Evolutionary conservation across 1,139 yeast genomes (phyloP).

Genomic region (Geotrichum macrosporum): DNA sequence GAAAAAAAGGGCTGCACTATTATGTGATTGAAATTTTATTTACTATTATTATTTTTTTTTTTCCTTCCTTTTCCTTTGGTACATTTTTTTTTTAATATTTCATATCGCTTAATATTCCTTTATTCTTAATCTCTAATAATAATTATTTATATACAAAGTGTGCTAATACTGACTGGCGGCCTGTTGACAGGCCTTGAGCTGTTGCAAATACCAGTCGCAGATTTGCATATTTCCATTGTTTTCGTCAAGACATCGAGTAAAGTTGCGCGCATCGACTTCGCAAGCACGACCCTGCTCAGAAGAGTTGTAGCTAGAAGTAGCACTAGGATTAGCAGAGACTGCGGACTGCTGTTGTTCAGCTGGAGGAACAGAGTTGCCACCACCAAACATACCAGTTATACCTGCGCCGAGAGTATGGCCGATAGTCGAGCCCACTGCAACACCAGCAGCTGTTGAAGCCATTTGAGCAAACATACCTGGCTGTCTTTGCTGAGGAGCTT

Average conservation of each 20-base stretch:
- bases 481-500: constrained; percentile 50
- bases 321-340: constrained; percentile 30
- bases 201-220: constrained; percentile 95
- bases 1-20: constrained; percentile 52
- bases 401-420: constrained; percentile 98
- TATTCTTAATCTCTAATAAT: no score
- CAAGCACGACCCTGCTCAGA: constrained; percentile 53
- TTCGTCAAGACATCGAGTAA: constrained; percentile 92
- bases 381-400: constrained; percentile 81
- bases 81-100: constrained; percentile 3
- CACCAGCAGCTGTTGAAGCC: constrained; percentile 99
- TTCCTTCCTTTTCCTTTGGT: constrained; percentile 12
- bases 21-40: constrained; percentile 45
- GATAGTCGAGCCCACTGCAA: constrained; percentile 94
- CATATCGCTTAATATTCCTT: background rate
- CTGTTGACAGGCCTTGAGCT: constrained; percentile 94
- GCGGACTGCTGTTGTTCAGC: constrained; percentile 33
- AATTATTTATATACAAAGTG: no score
- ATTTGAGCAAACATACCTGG: constrained; percentile 95
- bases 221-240: constrained; percentile 93
- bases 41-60: constrained; percentile 3
- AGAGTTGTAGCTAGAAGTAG: constrained; percentile 27
- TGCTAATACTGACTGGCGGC: constrained; percentile 82
- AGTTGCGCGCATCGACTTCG: constrained; percentile 89
- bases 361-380: constrained; percentile 59